phyloP scores from a whole-genome alignment of 1,284 basidiomycete genomes.

The Ganoderma lingzhi region DNA sequence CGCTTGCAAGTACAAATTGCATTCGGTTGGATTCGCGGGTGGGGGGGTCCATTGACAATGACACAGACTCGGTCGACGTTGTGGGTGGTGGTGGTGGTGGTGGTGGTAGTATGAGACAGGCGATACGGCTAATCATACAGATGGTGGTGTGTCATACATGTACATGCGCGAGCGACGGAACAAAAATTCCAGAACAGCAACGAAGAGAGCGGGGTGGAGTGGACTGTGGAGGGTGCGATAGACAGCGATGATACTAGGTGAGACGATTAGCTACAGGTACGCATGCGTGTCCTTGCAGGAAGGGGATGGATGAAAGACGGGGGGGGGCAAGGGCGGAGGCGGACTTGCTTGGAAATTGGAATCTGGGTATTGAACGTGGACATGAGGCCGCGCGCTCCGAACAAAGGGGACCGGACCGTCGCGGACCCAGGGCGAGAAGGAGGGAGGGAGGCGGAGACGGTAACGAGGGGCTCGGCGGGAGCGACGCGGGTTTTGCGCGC shows the following conservation, averaged over 20 bases:
- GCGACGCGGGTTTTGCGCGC: conserved; percentile 15
- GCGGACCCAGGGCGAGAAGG: not conserved
- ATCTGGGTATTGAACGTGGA: not conserved
- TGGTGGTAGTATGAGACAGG: not conserved
- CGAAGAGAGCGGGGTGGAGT: not conserved
- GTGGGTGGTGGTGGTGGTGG: too few species aligned
- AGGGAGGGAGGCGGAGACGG: not conserved
- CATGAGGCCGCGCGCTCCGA: conserved; percentile 2
- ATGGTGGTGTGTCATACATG: conserved; percentile 11
- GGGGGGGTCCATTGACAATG: not conserved
- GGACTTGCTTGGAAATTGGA: not conserved
- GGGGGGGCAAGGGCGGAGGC: not conserved
- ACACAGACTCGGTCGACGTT: not conserved
- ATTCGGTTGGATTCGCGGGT: not conserved
- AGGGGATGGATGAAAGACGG: not conserved
- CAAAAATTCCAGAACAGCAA: not conserved
- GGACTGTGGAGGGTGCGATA: conserved; percentile 10
- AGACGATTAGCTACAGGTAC: conserved; percentile 26
- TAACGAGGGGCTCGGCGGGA: conserved; percentile 1
- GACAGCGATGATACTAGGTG: conserved; percentile 24
- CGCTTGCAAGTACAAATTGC: not conserved
- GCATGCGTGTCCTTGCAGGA: conserved; percentile 26
- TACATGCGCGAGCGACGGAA: conserved; percentile 2
- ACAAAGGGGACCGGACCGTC: not conserved
- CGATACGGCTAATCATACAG: conserved; percentile 18